Evolutionary conservation across 768 basidiomycete genomes (phyloP).

Genomic region (Mycena sanguinolenta): DNA sequence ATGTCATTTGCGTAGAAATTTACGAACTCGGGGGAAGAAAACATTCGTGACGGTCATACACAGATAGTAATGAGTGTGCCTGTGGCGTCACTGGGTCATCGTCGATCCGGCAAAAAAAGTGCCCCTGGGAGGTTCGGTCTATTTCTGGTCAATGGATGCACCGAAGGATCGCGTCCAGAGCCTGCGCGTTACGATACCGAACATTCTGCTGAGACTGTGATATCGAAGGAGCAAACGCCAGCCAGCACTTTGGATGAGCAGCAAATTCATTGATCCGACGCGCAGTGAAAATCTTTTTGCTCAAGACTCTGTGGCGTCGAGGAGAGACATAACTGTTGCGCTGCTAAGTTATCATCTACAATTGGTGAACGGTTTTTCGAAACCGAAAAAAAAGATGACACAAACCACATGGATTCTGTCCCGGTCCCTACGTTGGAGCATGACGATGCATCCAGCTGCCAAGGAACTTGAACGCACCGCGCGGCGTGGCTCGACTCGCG

Average conservation of each 20-base stretch:
- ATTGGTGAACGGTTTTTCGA: not conserved
- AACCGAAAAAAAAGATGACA: not conserved
- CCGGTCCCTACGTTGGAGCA: not conserved
- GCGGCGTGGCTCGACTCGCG: not conserved
- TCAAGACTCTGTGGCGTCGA: too few species aligned
- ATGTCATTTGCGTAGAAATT: not conserved
- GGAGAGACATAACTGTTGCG: too few species aligned
- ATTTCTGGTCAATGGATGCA: not conserved
- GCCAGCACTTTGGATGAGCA: not conserved
- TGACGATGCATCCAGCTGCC: not conserved
- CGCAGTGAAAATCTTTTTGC: too few species aligned
- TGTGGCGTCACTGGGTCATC: constrained; percentile 20
- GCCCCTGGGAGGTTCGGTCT: not conserved
- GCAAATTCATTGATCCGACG: not conserved
- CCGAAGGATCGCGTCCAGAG: too few species aligned
- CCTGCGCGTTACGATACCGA: constrained; percentile 4
- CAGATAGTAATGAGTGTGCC: not conserved
- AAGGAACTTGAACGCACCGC: not conserved
- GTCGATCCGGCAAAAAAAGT: constrained; percentile 9
- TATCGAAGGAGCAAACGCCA: not conserved
- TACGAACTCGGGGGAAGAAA: not conserved
- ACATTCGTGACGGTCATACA: constrained; percentile 5
- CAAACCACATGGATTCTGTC: not conserved
- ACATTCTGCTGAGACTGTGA: not conserved
- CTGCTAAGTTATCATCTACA: too few species aligned